Conservation (phyloP, 306 rosid genomes). For the Begonia masoniana region DNA sequence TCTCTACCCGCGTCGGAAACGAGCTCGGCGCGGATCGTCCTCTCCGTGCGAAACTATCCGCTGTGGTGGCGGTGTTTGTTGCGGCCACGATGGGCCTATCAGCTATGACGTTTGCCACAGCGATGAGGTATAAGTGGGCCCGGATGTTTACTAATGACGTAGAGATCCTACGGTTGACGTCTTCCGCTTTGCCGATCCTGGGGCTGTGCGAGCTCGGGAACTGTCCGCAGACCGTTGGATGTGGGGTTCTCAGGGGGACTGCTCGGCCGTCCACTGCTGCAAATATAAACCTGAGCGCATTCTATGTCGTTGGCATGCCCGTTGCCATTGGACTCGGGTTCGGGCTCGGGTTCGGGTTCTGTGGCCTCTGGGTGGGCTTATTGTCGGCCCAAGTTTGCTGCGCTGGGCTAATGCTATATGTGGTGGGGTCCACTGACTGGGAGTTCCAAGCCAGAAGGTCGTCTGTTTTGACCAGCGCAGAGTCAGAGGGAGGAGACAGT, state of each 20-base stretch:
- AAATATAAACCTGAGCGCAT: constrained; percentile 67
- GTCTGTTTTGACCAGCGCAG: constrained; percentile 28
- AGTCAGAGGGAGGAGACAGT: too few relatives aligned
- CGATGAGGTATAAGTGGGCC: constrained; percentile 58
- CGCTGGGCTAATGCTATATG: constrained; percentile 73
- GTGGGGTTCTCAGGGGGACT: constrained; percentile 78
- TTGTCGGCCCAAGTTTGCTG: constrained; percentile 87
- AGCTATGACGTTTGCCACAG: constrained; percentile 44
- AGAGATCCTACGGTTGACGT: constrained; percentile 46
- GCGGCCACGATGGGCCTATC: constrained; percentile 49
- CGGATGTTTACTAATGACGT: constrained; percentile 48
- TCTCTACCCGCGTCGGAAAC: constrained; percentile 80
- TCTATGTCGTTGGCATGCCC: constrained; percentile 83
- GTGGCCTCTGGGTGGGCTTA: constrained; percentile 86
- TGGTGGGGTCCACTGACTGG: constrained; percentile 79
- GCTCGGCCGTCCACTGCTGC: constrained; percentile 88
- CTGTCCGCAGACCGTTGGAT: constrained; percentile 89
- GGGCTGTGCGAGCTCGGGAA: constrained; percentile 95
- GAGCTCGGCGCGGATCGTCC: constrained; percentile 58
- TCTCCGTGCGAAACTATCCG: constrained; percentile 30
- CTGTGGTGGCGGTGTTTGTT: constrained; percentile 40
- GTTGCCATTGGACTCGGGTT: constrained; percentile 79
- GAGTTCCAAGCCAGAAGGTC: constrained; percentile 53
- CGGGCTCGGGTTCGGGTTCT: constrained; percentile 46
- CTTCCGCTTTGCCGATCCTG: constrained; percentile 61